These are phyloP conservation scores for Seminavis robusta DNA, from an alignment of 108 stramenopile species.

Conservation along the genomic window DNA sequence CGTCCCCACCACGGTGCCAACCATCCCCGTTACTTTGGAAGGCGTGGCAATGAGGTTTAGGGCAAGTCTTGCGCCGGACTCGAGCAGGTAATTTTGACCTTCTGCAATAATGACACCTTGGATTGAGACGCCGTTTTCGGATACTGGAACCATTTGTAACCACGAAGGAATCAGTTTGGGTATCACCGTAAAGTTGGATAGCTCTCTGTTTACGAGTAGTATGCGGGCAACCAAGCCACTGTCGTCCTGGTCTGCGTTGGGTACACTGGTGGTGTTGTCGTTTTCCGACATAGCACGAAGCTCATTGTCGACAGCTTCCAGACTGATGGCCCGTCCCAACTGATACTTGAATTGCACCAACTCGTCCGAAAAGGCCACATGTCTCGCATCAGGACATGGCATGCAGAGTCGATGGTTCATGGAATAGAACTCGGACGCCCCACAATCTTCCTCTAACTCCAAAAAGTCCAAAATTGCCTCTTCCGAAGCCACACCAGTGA, in stretches of 20 bases:
- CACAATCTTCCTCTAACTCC: conserved; percentile 24
- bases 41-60: neutral
- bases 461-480: conserved; percentile 16
- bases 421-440: conserved; percentile 15
- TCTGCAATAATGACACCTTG: neutral
- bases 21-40: neutral
- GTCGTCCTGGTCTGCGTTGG: too few relatives aligned
- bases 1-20: conserved; percentile 8
- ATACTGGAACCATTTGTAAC: too few relatives aligned
- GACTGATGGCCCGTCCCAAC: too few relatives aligned
- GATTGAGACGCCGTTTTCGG: too few relatives aligned
- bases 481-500: conserved; percentile 24
- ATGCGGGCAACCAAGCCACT: too few relatives aligned
- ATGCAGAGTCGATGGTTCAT: conserved; percentile 2
- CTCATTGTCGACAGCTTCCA: too few relatives aligned
- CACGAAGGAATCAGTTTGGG: too few relatives aligned
- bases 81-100: neutral
- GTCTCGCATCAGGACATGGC: neutral
- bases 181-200: too few relatives aligned
- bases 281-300: too few relatives aligned
- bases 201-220: too few relatives aligned
- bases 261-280: too few relatives aligned
- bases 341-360: too few relatives aligned
- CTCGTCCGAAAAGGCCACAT: neutral
- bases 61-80: neutral